Conservation (phyloP, 805 yeast species). For the Ogataea neopini region DNA sequence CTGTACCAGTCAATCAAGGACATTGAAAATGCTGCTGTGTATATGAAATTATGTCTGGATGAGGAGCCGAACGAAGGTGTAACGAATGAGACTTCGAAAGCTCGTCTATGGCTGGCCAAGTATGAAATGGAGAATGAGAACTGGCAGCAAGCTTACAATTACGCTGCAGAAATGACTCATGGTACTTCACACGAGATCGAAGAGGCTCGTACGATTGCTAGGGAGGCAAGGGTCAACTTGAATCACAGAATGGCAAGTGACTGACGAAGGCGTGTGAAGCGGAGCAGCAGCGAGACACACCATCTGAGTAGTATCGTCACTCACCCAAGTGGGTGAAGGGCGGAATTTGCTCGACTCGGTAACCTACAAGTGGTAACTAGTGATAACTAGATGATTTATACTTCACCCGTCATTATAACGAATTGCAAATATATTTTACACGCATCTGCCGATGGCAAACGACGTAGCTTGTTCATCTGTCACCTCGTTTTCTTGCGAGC, state of each 20-base stretch:
- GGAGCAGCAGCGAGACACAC: neutral
- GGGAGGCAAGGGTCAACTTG: slow-evolving; percentile 69
- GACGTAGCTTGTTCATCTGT: no score
- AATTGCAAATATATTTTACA: no score
- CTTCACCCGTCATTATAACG: no score
- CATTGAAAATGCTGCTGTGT: slow-evolving; percentile 50
- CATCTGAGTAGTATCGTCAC: neutral
- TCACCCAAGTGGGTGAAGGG: no score
- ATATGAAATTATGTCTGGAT: slow-evolving; percentile 68
- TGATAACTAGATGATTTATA: no score
- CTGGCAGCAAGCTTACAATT: slow-evolving; percentile 67
- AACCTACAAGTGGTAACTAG: no score
- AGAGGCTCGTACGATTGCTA: slow-evolving; percentile 81
- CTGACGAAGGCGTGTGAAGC: neutral
- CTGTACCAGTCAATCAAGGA: slow-evolving; percentile 62
- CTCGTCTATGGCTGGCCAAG: slow-evolving; percentile 84
- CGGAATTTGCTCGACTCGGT: no score
- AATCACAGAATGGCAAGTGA: slow-evolving; percentile 10
- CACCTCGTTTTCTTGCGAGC: neutral
- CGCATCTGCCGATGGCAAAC: no score
- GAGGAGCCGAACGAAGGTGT: slow-evolving; percentile 65
- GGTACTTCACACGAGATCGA: slow-evolving; percentile 87
- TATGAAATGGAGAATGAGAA: slow-evolving; percentile 56
- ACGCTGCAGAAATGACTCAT: slow-evolving; percentile 67
- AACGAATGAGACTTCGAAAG: slow-evolving; percentile 73